Evolutionary conservation across 2,329 filamentous ascomycete species (phyloP), one percentile per base, ranked within the genome.

Genomic region (Aaosphaeria arxii): DNA sequence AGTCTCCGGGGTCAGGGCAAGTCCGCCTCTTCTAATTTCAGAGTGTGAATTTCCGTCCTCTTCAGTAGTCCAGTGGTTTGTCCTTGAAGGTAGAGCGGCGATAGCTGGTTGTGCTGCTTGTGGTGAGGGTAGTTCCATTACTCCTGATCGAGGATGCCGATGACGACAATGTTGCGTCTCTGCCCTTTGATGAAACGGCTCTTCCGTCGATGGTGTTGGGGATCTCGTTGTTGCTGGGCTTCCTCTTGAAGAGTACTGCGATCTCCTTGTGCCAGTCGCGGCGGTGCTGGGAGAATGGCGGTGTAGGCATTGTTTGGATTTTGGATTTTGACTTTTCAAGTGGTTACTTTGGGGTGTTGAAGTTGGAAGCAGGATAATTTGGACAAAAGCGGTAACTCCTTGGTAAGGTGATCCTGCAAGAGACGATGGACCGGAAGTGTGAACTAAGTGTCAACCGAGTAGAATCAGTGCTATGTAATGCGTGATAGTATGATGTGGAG

Each of bases 171-270:
- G 17, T 24, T 24, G 17, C 17, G 17, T 24, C 17, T 24, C 17
- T 24, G 17, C 17, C 3, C 17, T 24, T 24, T 24, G 17, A 24
- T 24, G 17, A 24, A 24, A 24, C 2, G 3, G 17, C 3, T 24
- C 17, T 24, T 24, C 17, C 17, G 2, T 24, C 17, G 17, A 24
- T 24, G 2, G 17, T 24, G 17, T 24, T 24, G 57, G 81, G 63
- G 2, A 81, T 78, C 50, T 75, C 72, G 43, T 72, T 66, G 41
- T 71, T 60, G 24, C 64, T 65, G 4, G 67, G 67, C 56, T 57
- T 42, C 47, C 58, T 51, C 48, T 52, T 45, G 40, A 65, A 61
- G 24, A 67, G 45, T 46, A 56, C 55, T 45, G 55, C 57, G 45
- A 69, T 60, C 45, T 67, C 66, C 42, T 54, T 62, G 28, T 67